phyloP scores from a whole-genome alignment of 139 green algal species.

The Chlamydomonas sp. region DNA sequence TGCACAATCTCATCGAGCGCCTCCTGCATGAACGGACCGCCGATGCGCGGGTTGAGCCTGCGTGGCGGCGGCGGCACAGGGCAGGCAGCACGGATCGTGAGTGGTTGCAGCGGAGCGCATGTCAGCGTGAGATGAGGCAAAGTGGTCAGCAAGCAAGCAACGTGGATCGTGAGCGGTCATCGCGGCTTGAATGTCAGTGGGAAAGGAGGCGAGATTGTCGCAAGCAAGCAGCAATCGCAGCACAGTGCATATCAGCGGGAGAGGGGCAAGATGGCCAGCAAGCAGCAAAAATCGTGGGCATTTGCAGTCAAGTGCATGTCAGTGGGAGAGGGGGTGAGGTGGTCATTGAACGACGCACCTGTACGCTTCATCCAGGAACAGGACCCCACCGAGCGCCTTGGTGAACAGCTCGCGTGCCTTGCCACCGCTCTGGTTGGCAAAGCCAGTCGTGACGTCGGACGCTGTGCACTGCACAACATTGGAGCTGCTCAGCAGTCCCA shows the following conservation, averaged over 20 bases:
- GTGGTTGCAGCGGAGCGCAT: too few relatives aligned
- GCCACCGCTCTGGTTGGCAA: constrained; percentile 23
- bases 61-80: too few relatives aligned
- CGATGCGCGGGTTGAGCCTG: constrained; percentile 36
- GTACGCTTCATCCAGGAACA: constrained; percentile 53
- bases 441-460: constrained; percentile 38
- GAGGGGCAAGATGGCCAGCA: neutral
- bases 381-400: constrained; percentile 29
- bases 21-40: constrained; percentile 33
- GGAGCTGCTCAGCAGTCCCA: constrained; percentile 27
- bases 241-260: neutral
- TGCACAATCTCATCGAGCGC: constrained; percentile 13
- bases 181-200: neutral
- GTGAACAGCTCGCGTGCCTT: constrained; percentile 41
- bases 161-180: neutral
- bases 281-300: neutral
- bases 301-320: neutral
- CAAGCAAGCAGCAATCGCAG: neutral
- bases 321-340: neutral
- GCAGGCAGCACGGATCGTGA: too few relatives aligned
- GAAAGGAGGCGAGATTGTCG: neutral
- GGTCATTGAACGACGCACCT: constrained; percentile 15
- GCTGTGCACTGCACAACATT: constrained; percentile 33
- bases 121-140: neutral
- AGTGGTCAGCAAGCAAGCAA: neutral